Percentiles rank a stretch among this genome's conserved stretches.
Evolutionary conservation across 75 land plant species (phyloP).

Genomic region (Pinus tabuliformis): DNA sequence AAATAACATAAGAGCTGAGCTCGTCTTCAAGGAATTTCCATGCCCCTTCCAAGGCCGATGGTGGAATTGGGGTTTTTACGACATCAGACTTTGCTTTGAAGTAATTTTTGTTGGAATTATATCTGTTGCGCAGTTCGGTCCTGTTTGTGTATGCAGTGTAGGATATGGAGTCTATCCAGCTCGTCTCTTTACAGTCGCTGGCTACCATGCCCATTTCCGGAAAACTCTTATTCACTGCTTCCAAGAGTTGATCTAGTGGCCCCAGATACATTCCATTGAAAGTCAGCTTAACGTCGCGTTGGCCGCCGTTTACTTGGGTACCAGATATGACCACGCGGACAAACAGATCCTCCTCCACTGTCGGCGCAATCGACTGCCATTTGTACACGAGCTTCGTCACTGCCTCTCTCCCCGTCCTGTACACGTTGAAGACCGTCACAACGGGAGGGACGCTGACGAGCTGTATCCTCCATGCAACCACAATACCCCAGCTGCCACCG

Average conservation of each 20-base stretch:
- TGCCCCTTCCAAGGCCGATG: background rate
- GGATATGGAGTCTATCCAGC: slow-evolving; percentile 16
- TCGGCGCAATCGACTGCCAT: background rate
- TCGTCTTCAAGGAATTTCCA: slow-evolving; percentile 9
- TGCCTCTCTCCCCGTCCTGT: background rate
- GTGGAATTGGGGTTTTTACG: slow-evolving; percentile 15
- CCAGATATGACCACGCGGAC: background rate
- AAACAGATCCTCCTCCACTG: background rate
- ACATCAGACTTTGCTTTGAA: slow-evolving; percentile 25
- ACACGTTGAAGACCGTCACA: slow-evolving; percentile 9
- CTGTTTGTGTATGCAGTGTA: background rate
- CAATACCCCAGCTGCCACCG: background rate
- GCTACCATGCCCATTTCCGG: slow-evolving; percentile 16
- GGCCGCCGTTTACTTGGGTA: background rate
- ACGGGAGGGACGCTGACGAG: background rate
- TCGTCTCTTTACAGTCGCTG: slow-evolving; percentile 14
- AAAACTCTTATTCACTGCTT: slow-evolving; percentile 15
- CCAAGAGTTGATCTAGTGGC: background rate
- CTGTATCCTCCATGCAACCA: background rate
- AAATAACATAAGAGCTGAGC: slow-evolving; percentile 12
- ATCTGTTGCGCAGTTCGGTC: background rate
- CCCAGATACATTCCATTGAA: slow-evolving; percentile 38
- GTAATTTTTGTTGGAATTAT: background rate
- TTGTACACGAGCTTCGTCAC: background rate
- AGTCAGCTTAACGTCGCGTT: background rate